Evolutionary conservation across 1,139 yeast genomes (phyloP).

Genomic region (Geotrichum restrictum): DNA sequence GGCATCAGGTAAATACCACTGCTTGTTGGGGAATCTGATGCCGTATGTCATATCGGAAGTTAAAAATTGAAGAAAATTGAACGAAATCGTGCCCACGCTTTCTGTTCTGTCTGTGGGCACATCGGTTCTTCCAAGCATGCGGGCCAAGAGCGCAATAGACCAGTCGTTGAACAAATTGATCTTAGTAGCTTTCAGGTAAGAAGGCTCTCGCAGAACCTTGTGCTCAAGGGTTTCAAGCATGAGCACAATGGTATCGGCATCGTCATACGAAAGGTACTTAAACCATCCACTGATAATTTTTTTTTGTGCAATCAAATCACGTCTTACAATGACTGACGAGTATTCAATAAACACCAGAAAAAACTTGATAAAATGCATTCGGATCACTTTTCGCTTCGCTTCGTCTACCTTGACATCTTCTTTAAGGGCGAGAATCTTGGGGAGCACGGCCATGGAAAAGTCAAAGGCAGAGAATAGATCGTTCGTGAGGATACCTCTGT

Average conservation of each 20-base stretch:
- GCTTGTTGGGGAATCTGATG: conserved; percentile 57
- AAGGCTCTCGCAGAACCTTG: conserved; percentile 54
- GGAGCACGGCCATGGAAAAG: conserved; percentile 56
- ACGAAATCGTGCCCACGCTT: conserved; percentile 33
- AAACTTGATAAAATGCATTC: conserved; percentile 58
- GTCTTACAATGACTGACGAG: conserved; percentile 53
- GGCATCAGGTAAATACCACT: conserved; percentile 48
- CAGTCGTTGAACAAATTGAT: conserved; percentile 76
- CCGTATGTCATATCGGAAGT: conserved; percentile 57
- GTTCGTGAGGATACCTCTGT: conserved; percentile 50
- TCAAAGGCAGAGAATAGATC: conserved; percentile 66
- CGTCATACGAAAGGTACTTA: conserved; percentile 54
- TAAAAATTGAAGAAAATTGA: conserved; percentile 50
- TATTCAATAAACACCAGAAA: conserved; percentile 53
- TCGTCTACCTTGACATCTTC: conserved; percentile 44
- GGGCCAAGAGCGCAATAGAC: conserved; percentile 56
- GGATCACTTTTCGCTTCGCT: conserved; percentile 43
- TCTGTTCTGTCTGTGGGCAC: conserved; percentile 31
- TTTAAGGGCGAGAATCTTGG: conserved; percentile 56
- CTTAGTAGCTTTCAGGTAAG: conserved; percentile 65
- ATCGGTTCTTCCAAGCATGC: conserved; percentile 46
- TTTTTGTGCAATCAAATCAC: conserved; percentile 57
- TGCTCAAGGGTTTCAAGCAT: conserved; percentile 50
- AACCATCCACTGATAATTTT: conserved; percentile 62
- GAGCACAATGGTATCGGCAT: conserved; percentile 42